Conservation (phyloP, 2,329 filamentous ascomycete species). For the Neopestalotiopsis sp. region DNA sequence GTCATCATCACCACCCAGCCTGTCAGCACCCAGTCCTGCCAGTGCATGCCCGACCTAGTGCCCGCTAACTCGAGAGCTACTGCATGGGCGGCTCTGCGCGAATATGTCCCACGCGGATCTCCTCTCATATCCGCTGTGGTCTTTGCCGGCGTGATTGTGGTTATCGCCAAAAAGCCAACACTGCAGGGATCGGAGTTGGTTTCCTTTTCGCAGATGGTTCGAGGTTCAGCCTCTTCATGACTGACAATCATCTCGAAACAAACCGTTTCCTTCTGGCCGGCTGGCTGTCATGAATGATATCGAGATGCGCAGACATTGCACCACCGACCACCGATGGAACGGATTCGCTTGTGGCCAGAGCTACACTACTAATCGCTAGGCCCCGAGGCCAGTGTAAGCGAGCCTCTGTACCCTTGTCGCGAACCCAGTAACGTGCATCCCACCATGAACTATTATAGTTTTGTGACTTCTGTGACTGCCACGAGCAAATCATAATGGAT, state of each 20-base stretch:
- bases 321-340: background rate
- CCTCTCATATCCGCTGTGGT: constrained; percentile 2
- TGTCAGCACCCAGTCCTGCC: background rate
- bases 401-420: background rate
- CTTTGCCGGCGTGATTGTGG: background rate
- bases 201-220: background rate
- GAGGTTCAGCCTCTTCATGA: background rate
- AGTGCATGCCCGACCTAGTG: constrained; percentile 5
- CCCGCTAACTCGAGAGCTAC: background rate
- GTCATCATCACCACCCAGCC: background rate
- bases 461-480: background rate
- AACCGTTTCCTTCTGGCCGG: background rate
- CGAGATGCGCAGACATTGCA: background rate
- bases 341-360: background rate
- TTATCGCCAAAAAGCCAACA: background rate
- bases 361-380: background rate
- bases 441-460: background rate
- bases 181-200: background rate
- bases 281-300: background rate
- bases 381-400: background rate
- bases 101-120: constrained; percentile 3
- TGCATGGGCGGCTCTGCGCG: constrained; percentile 4
- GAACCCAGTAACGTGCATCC: background rate
- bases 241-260: background rate
- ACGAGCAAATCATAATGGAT: background rate